Evolutionary conservation across 352 stramenopile genomes (phyloP).

Genomic region (Phytopythium oedochilum): DNA sequence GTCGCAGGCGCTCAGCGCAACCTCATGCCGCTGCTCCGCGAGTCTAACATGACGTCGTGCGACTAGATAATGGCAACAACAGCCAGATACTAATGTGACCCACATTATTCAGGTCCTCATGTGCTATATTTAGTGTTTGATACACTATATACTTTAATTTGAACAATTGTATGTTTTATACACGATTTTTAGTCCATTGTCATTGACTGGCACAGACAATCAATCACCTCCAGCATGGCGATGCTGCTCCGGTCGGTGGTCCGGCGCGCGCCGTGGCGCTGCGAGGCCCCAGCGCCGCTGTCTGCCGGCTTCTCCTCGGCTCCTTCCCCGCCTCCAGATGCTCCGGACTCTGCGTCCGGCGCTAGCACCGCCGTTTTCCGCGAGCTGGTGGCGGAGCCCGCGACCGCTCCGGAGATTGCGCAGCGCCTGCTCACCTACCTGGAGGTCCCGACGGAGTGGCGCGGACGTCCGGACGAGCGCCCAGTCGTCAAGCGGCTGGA

Average conservation of each 20-base stretch:
- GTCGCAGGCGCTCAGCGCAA: not conserved
- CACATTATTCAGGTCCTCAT: no score
- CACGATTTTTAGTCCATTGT: not conserved
- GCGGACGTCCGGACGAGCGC: conserved; percentile 2
- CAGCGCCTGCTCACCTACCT: conserved; percentile 35
- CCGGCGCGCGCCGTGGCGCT: not conserved
- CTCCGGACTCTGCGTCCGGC: not conserved
- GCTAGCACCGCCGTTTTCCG: not conserved
- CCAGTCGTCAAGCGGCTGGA: conserved; percentile 11
- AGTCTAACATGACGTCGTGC: not conserved
- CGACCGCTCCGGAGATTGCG: conserved; percentile 6
- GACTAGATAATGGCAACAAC: not conserved
- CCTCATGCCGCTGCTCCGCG: not conserved
- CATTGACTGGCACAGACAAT: not conserved
- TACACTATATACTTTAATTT: no score
- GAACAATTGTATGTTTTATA: not conserved
- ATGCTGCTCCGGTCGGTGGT: not conserved
- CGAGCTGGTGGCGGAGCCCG: not conserved
- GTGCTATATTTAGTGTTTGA: no score
- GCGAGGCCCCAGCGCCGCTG: not conserved
- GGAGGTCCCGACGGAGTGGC: conserved; percentile 12
- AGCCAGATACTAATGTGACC: not conserved
- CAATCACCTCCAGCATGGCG: not conserved
- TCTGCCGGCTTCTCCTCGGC: not conserved
- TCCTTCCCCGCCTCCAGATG: not conserved